Base-by-base conservation (phyloP, 2,329 filamentous ascomycete genomes). In the Coccinonectria pachysandricola region DNA sequence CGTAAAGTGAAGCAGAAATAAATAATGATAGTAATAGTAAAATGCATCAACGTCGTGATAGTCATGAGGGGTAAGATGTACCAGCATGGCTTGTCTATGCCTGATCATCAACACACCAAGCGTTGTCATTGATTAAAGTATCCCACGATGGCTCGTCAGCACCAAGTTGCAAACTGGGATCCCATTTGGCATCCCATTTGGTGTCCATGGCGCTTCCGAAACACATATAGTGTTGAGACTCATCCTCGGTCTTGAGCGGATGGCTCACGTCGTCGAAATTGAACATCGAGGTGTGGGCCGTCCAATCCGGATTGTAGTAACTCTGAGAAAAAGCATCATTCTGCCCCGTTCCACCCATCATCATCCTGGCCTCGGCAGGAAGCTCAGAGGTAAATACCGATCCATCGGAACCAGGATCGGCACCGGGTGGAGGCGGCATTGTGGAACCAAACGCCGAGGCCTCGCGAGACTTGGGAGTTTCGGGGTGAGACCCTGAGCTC, bases 311-410 rank as follows among this genome's bases (percentile, higher is more conserved):
- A 11, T 16, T 17, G 11, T 37, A 42, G 21, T 42, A 9, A 7
- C 19, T 39, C 8, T 32, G 27, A n/a, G 26, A 17, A 23, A 39
- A 34, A 1, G 45, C 44, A 5, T 48, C 43, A 15, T 25, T 45
- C 37, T 54, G 45, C 15, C 52, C 49, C 8, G 54, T 27, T 6
- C 50, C 50, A 6, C 30, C 32, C 19, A 49, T 39, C 37, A 65
- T 45, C 56, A 60, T 56, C 37, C 55, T 61, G 2, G 56, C 52
- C 24, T 65, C 60, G 2, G 53, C 36, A 0, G 62, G 52, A 6
- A 65, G 38, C 32, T 62, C 54, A 0, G 57, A 41, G 0, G 60
- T 64, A 26, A 65, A 65, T 1, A 44, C 45, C 1, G 60, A 62
- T 1, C 36, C 34, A 3, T 38, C 36, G 1, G 47, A 30, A 19